Base-by-base conservation (phyloP, 176 grass and related monocot genomes). In the Metroxylon sagu region DNA sequence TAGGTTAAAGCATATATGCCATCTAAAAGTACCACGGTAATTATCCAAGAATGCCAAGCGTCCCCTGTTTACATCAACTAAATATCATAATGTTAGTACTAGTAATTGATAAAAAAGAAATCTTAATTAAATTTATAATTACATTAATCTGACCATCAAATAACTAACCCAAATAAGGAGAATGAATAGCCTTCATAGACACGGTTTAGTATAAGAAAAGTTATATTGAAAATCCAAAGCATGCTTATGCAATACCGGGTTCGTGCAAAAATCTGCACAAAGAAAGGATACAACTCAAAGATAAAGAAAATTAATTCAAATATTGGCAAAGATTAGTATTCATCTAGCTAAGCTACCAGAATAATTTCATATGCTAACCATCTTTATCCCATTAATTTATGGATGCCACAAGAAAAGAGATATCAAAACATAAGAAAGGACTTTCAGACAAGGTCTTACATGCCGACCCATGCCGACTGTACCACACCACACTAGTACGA, bases 1-100 rank as follows among this genome's bases (percentile, higher is more conserved):
- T 65, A 97, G 85, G 74, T 97, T 97, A 69, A 97, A 97, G 76
- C 84, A 97, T 70, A 91, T 97, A 69, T 91, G 93, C 93, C 93
- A 97, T 52, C 93, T 85, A 83, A 97, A 97, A 75, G 84, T 88
- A 66, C 93, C 93, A 53, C 87, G 69, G 52, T 85, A 88, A 26
- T 83, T 80, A 55, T 97, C 93, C 54, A 97, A 60, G 78, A 85
- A 85, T 50, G 84, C 87, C 18, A 90, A 48, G 0, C 82, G 72
- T 67, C 88, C 15, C 63, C 93, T 97, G 62, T 79, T 69, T 12
- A 59, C 23, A 18, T 73, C 54, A 8, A 39, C 17, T 28, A 68
- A 14, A 35, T 21, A 12, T 78, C 51, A 69, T 25, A 61, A 69
- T 56, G 6, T 70, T 30, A 69, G 6, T 29, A 49, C 49, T 59